Evolutionary conservation across 805 yeast species (phyloP).

Genomic region (Cyberlindnera misumaiensis): DNA sequence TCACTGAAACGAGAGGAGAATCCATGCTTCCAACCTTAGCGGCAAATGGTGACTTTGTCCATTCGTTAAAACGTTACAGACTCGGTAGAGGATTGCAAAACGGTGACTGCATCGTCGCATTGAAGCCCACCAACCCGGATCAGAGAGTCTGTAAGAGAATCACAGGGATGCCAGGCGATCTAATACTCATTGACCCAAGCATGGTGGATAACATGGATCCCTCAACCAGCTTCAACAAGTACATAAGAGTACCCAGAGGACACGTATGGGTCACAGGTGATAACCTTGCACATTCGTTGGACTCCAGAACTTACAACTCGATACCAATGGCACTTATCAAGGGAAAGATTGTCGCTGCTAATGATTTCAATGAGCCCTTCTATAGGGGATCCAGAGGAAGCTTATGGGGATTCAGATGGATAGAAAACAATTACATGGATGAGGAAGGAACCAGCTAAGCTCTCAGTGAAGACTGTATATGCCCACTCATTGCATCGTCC

Average conservation of each 20-base stretch:
- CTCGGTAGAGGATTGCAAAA: conserved; percentile 59
- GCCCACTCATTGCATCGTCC: conserved; percentile 34
- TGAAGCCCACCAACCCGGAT: conserved; percentile 83
- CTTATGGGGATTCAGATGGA: conserved; percentile 49
- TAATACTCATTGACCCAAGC: conserved; percentile 75
- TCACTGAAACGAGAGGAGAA: conserved; percentile 82
- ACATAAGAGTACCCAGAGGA: conserved; percentile 80
- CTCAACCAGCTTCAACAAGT: conserved; percentile 34
- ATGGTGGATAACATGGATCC: conserved; percentile 22
- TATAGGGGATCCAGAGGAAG: conserved; percentile 29
- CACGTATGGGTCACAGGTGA: conserved; percentile 98
- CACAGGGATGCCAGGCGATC: conserved; percentile 95
- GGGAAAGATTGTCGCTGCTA: conserved; percentile 79
- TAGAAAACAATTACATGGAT: conserved; percentile 42
- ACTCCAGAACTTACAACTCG: conserved; percentile 84
- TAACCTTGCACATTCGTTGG: conserved; percentile 78
- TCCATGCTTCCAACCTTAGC: conserved; percentile 92
- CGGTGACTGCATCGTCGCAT: conserved; percentile 86
- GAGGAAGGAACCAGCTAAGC: conserved; percentile 19
- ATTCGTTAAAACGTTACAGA: conserved; percentile 57
- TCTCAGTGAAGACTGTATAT: neutral
- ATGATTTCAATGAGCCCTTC: conserved; percentile 44
- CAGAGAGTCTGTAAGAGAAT: conserved; percentile 88
- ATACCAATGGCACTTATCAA: conserved; percentile 82
- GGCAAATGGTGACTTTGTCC: conserved; percentile 69